Evolutionary conservation across 805 yeast genomes (phyloP).

Genomic region (Teunomyces panamensis): DNA sequence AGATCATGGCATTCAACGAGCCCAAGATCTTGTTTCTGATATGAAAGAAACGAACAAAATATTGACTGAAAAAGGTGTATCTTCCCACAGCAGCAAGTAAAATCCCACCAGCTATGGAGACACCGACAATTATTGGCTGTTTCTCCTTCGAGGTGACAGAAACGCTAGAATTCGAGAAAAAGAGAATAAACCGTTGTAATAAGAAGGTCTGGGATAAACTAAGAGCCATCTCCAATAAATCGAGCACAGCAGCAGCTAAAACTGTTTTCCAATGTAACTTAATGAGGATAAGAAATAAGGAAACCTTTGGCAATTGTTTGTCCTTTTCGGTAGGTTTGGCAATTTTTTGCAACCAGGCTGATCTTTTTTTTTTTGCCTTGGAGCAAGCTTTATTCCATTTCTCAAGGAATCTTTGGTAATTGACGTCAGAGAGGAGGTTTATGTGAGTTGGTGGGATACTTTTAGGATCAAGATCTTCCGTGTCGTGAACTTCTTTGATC

Average conservation of each 20-base stretch:
- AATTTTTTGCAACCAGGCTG: neutral
- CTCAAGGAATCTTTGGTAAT: neutral
- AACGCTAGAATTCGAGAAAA: constrained; percentile 6
- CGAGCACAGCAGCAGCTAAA: neutral
- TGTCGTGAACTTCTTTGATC: constrained; percentile 21
- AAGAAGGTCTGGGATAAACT: constrained; percentile 13
- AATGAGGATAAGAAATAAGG: constrained; percentile 5
- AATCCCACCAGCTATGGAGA: constrained; percentile 11
- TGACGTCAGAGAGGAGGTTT: constrained; percentile 1
- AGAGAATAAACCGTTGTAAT: constrained; percentile 14
- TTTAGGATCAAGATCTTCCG: constrained; percentile 16
- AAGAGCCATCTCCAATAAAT: constrained; percentile 13
- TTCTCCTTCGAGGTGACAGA: neutral
- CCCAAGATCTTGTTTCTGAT: constrained; percentile 30
- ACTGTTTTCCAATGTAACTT: constrained; percentile 3
- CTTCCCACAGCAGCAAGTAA: constrained; percentile 8
- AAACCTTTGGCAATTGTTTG: constrained; percentile 3
- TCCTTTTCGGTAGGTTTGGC: constrained; percentile 4
- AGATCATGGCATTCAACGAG: constrained; percentile 64
- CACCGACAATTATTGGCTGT: constrained; percentile 16
- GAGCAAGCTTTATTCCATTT: constrained; percentile 1
- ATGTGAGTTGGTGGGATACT: constrained; percentile 12
- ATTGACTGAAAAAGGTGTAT: constrained; percentile 18
- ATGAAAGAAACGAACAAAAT: constrained; percentile 12
- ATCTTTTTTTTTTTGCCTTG: constrained; percentile 3